Base-by-base conservation (phyloP, 1,284 basidiomycete species). In the Schizophyllum commune region DNA sequence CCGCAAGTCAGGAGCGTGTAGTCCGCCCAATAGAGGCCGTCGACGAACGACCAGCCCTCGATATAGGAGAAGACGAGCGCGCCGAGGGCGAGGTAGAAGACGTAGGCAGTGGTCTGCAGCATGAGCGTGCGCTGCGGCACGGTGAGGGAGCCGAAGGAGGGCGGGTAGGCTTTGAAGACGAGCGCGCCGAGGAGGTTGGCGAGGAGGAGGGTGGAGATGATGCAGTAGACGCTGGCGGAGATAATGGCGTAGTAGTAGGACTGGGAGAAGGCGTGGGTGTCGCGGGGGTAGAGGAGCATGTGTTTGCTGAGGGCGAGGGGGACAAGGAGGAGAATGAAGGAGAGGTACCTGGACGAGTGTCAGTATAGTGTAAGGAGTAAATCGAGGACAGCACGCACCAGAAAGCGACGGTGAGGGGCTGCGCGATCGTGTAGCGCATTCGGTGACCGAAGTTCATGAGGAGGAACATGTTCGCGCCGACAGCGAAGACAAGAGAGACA, bases 1-100 rank as follows among this genome's bases (percentile, higher is more conserved):
- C 76, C 75, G 55, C 77, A 73, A 0, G 75, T 77, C 27, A 77
- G 65, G 19, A 77, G 67, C 0, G 75, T 76, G 60, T 77, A 78
- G 58, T 76, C 72, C 1, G 73, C 74, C 75, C 74, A 77, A 62
- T 76, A 77, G 0, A 78, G 60, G 1, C 68, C 75, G 56, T 77
- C 73, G 21, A 72, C 64, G 61, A 72, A 78, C 22, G 65, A 58
- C 75, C 75, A 76, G 2, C 65, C 67, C 60, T 77, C 73, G 19
- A 75, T 62, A 0, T 59, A 55, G 5, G 73, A 61, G 60, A 75
- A 77, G 2, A 77, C 66, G 1, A 69, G 74, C 1, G 72, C 75
- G 19, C 75, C 74, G 2, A 73, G 65, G 5, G 74, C 71, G 20
- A 77, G 70, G 58, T 77, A 77, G 2, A 74, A 60, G 0, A 73